phyloP scores from a whole-genome alignment of 1,284 basidiomycete species.

The Cryptococcus floricola region DNA sequence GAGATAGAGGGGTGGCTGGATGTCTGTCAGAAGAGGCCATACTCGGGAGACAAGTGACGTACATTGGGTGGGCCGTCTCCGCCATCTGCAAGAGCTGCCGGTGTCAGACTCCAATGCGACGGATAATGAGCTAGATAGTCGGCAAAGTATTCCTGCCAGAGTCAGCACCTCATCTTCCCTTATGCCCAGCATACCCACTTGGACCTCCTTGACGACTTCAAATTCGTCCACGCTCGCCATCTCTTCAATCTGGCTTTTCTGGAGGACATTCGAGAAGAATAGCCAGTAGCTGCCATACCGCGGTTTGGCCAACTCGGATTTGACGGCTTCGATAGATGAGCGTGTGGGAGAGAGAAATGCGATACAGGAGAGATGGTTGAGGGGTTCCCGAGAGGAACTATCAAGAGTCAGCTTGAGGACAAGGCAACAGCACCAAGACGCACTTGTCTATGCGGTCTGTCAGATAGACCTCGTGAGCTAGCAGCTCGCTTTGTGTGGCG shows the following conservation, averaged over 20 bases:
- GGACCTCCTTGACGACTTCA: conserved; percentile 93
- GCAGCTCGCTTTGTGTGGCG: conserved; percentile 86
- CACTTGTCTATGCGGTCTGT: conserved; percentile 95
- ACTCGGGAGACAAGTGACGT: conserved; percentile 3
- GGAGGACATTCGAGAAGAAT: conserved; percentile 92
- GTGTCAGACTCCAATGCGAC: conserved; percentile 83
- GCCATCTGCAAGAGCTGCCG: conserved; percentile 50
- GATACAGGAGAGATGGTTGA: conserved; percentile 95
- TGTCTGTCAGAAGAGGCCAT: conserved; percentile 1
- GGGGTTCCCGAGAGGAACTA: conserved; percentile 69
- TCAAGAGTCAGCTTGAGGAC: not conserved
- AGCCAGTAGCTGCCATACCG: conserved; percentile 96
- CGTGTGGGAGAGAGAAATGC: conserved; percentile 83
- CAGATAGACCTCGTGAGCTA: conserved; percentile 96
- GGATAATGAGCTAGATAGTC: conserved; percentile 87
- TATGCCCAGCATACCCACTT: conserved; percentile 56
- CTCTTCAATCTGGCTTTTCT: conserved; percentile 85
- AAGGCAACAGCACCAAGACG: not conserved
- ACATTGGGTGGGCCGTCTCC: conserved; percentile 48
- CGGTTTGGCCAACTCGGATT: conserved; percentile 78
- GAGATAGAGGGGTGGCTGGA: conserved; percentile 48
- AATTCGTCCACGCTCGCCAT: conserved; percentile 93
- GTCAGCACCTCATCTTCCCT: not conserved
- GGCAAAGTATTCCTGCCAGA: conserved; percentile 83
- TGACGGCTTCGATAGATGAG: conserved; percentile 75